Evolutionary conservation across 352 stramenopile species (phyloP).

Genomic region (Pythium dissimile): DNA sequence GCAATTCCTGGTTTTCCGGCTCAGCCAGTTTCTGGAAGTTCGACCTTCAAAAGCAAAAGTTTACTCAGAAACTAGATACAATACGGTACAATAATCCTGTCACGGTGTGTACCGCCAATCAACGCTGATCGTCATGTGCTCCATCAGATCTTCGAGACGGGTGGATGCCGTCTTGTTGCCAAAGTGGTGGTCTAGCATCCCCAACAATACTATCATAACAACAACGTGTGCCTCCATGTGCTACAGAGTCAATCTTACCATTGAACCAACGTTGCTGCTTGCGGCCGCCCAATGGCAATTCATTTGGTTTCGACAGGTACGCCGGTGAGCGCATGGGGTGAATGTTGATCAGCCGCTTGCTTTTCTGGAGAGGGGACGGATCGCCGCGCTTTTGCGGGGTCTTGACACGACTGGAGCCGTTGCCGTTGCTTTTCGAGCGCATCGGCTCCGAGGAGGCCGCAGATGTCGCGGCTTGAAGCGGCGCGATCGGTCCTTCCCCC

Average conservation of each 20-base stretch:
- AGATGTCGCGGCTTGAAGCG: conserved; percentile 33
- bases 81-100: background rate
- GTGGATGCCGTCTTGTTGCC: conserved; percentile 70
- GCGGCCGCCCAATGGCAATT: conserved; percentile 56
- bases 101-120: conserved; percentile 57
- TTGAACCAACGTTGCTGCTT: conserved; percentile 88
- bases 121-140: conserved; percentile 86
- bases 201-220: no score
- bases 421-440: conserved; percentile 55
- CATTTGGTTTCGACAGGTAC: conserved; percentile 66
- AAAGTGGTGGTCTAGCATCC: conserved; percentile 88
- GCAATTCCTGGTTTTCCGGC: conserved; percentile 67
- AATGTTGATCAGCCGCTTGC: conserved; percentile 80
- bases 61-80: no score
- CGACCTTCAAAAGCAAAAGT: no score
- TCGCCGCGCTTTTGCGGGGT: conserved; percentile 62
- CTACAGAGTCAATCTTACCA: conserved; percentile 26
- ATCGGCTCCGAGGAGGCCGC: conserved; percentile 4
- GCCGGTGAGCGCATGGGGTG: conserved; percentile 62
- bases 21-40: conserved; percentile 84
- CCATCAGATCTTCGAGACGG: conserved; percentile 78
- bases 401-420: conserved; percentile 54
- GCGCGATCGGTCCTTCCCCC: conserved; percentile 71
- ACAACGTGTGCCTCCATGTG: background rate
- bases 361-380: conserved; percentile 50